Conservation (phyloP, 805 yeast species). For the Candida ponderosae region DNA sequence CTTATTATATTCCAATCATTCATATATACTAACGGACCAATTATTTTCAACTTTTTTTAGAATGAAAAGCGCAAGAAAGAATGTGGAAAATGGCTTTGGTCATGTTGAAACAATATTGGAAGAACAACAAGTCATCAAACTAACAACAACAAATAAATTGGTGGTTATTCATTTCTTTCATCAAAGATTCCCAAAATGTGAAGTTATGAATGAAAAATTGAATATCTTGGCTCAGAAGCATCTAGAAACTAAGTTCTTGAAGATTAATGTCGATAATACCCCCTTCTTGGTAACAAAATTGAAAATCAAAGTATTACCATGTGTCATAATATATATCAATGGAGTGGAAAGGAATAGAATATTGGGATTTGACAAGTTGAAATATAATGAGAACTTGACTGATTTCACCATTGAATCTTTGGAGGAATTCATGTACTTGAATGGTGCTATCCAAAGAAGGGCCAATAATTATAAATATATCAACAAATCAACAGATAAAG, state of each 20-base stretch:
- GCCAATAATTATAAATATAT: constrained; percentile 23
- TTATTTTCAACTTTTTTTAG: constrained; percentile 16
- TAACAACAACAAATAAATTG: constrained; percentile 32
- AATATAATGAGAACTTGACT: constrained; percentile 32
- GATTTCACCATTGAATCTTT: constrained; percentile 40
- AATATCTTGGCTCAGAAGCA: constrained; percentile 47
- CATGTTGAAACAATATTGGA: constrained; percentile 29
- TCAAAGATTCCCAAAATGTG: constrained; percentile 53
- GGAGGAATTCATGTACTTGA: constrained; percentile 32
- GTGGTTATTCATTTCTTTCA: constrained; percentile 60
- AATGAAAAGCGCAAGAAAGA: constrained; percentile 26
- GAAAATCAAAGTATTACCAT: constrained; percentile 61
- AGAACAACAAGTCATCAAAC: constrained; percentile 52
- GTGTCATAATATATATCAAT: constrained; percentile 49
- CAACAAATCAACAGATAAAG: constrained; percentile 5
- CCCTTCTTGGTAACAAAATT: constrained; percentile 67
- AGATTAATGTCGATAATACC: constrained; percentile 54
- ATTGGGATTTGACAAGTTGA: constrained; percentile 63
- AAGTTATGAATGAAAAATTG: constrained; percentile 43
- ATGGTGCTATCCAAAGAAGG: constrained; percentile 25
- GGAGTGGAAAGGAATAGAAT: constrained; percentile 55
- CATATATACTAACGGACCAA: not conserved
- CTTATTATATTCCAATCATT: too few species aligned
- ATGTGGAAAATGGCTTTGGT: constrained; percentile 36
- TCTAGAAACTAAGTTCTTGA: constrained; percentile 42